A percentile compares a stretch with the other conserved stretches of the same genome.
Evolutionary conservation across 1,284 basidiomycete genomes (phyloP).

Genomic region (Veloporphyrellus conicus): DNA sequence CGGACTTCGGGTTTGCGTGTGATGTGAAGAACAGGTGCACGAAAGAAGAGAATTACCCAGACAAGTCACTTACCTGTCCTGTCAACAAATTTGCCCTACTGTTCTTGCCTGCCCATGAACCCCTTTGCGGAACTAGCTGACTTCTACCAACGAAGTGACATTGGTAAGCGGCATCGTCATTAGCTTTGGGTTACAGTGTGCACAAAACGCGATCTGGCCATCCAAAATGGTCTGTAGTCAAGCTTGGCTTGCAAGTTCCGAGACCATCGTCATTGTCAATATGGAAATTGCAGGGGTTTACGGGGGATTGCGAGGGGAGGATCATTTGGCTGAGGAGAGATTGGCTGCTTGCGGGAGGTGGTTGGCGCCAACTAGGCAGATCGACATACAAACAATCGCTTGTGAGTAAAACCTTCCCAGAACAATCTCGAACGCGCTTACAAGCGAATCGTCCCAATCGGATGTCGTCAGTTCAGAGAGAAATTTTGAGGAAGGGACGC

Average conservation of each 20-base stretch:
- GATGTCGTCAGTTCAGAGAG: no score
- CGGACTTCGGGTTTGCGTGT: no score
- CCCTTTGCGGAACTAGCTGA: slow-evolving; percentile 81
- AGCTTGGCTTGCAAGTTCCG: slow-evolving; percentile 39
- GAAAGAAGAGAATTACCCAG: no score
- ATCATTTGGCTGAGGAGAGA: slow-evolving; percentile 39
- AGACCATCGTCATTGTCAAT: slow-evolving; percentile 47
- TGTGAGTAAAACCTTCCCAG: neutral
- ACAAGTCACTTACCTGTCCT: slow-evolving; percentile 69
- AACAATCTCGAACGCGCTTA: no score
- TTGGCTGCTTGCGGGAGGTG: slow-evolving; percentile 36
- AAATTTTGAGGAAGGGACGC: no score
- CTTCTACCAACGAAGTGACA: no score
- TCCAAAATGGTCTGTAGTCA: slow-evolving; percentile 42
- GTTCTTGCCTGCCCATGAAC: slow-evolving; percentile 76
- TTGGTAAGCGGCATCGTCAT: no score
- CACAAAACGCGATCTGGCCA: slow-evolving; percentile 31
- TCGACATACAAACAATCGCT: neutral
- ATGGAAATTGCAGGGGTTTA: slow-evolving; percentile 43
- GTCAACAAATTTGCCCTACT: slow-evolving; percentile 62
- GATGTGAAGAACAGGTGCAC: no score
- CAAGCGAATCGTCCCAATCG: no score
- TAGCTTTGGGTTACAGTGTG: no score
- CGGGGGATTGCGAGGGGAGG: slow-evolving; percentile 39
- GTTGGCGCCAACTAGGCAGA: slow-evolving; percentile 24